A percentile compares a stretch with the other conserved stretches of the same genome.
These are phyloP conservation scores for Microstegium vimineum DNA, from an alignment of 176 grass and related monocot genomes.

Conservation along the genomic window DNA sequence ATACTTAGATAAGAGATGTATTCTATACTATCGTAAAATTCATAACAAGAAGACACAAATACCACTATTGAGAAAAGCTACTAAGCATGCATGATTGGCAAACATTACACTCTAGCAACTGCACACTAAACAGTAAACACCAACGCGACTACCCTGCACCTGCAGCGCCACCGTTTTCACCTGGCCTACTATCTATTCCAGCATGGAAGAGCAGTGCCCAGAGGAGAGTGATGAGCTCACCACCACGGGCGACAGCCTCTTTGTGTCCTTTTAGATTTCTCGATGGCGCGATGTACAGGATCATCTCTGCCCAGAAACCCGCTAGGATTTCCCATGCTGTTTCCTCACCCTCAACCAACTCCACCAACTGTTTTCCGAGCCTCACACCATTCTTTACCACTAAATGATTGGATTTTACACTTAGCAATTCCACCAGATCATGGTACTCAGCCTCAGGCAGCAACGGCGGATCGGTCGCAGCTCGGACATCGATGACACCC, in stretches of 20 bases:
- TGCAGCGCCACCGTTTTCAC: no score
- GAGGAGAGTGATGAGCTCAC: constrained; percentile 1
- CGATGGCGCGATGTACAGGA: neutral
- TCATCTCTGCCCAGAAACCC: neutral
- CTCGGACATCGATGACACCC: neutral
- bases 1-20: no score
- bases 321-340: neutral
- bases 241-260: neutral
- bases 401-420: neutral
- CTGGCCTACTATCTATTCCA: neutral
- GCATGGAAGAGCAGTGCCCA: neutral
- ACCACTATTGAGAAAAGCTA: no score
- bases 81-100: no score
- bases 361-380: neutral
- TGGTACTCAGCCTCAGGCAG: neutral
- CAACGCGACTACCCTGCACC: neutral
- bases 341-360: neutral
- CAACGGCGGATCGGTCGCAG: neutral
- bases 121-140: neutral
- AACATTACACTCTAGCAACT: no score
- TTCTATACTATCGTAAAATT: no score
- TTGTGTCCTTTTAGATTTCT: neutral
- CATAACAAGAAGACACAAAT: no score
- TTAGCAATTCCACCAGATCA: neutral
- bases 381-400: neutral